phyloP scores from a whole-genome alignment of 2,329 filamentous ascomycete genomes.

The Hypocreales sp. region DNA sequence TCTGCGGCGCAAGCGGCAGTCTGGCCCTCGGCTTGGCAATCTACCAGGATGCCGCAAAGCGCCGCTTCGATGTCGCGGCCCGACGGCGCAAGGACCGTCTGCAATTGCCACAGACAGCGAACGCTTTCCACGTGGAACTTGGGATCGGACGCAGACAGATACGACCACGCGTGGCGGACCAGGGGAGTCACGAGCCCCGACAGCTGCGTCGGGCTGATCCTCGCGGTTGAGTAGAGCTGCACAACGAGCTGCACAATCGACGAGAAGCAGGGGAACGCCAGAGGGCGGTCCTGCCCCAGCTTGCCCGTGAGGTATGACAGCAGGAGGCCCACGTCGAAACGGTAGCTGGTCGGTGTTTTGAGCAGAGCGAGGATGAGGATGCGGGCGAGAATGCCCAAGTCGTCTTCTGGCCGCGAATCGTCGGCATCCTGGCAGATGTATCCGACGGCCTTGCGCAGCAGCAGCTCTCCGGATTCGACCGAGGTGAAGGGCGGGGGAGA shows the following conservation, averaged over 20 bases:
- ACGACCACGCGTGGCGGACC: constrained; percentile 61
- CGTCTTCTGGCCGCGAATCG: constrained; percentile 22
- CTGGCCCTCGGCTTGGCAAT: constrained; percentile 17
- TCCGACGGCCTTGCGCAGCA: constrained; percentile 43
- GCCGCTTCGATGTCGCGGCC: constrained; percentile 70
- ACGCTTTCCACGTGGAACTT: constrained; percentile 94
- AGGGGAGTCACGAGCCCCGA: constrained; percentile 52
- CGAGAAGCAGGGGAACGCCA: constrained; percentile 40
- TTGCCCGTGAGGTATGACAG: constrained; percentile 34
- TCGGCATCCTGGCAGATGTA: constrained; percentile 32
- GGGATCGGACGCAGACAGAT: constrained; percentile 65
- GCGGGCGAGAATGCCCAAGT: constrained; percentile 41
- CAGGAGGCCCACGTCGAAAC: constrained; percentile 28
- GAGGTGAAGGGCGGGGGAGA: constrained; percentile 42
- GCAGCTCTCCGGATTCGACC: constrained; percentile 40
- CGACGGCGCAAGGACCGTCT: constrained; percentile 49
- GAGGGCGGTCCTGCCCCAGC: constrained; percentile 19
- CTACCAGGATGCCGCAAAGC: constrained; percentile 53
- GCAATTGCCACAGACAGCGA: constrained; percentile 71
- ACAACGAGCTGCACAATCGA: constrained; percentile 42
- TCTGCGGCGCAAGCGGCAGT: constrained; percentile 30
- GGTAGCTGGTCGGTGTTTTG: constrained; percentile 30
- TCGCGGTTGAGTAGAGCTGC: constrained; percentile 36
- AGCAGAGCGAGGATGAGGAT: constrained; percentile 42
- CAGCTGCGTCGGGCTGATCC: constrained; percentile 35